Evolutionary conservation across 2,329 filamentous ascomycete genomes (phyloP).

Genomic region (Venturia carpophila): DNA sequence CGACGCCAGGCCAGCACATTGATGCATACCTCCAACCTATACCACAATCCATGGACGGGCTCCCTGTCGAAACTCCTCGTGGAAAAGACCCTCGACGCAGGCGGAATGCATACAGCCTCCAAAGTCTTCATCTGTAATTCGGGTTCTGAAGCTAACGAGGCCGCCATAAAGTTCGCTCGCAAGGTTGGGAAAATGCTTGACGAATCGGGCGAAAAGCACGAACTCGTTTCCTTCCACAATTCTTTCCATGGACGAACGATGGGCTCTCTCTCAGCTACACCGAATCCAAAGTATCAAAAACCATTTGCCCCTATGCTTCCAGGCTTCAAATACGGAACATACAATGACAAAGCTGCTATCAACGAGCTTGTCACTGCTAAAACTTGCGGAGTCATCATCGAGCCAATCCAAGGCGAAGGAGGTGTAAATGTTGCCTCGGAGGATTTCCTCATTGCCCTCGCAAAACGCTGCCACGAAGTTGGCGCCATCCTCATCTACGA

Average conservation of each 20-base stretch:
- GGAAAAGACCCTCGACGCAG: constrained; percentile 68
- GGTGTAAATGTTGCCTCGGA: constrained; percentile 77
- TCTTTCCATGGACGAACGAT: constrained; percentile 97
- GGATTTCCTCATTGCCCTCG: constrained; percentile 78
- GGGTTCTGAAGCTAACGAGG: constrained; percentile 94
- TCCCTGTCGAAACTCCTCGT: constrained; percentile 79
- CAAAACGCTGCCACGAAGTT: constrained; percentile 74
- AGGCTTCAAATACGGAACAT: constrained; percentile 78
- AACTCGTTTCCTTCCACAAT: constrained; percentile 82
- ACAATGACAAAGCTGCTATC: constrained; percentile 71
- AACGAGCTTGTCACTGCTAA: constrained; percentile 67
- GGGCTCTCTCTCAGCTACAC: constrained; percentile 90
- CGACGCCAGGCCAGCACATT: constrained; percentile 51
- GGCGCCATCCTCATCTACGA: constrained; percentile 88
- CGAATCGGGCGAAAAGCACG: constrained; percentile 63
- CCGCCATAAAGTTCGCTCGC: constrained; percentile 91
- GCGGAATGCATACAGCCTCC: constrained; percentile 71
- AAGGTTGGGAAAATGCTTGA: constrained; percentile 77
- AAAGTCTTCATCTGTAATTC: constrained; percentile 94
- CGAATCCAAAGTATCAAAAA: constrained; percentile 94
- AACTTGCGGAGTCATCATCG: constrained; percentile 90
- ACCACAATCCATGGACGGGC: constrained; percentile 94
- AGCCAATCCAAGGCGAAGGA: constrained; percentile 96
- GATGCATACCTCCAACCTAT: constrained; percentile 89
- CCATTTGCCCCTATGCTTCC: constrained; percentile 95